A percentile compares a stretch with the other conserved stretches of the same genome.
Conservation (phyloP, 1,284 basidiomycete species). For the Cryptococcus sp. region DNA sequence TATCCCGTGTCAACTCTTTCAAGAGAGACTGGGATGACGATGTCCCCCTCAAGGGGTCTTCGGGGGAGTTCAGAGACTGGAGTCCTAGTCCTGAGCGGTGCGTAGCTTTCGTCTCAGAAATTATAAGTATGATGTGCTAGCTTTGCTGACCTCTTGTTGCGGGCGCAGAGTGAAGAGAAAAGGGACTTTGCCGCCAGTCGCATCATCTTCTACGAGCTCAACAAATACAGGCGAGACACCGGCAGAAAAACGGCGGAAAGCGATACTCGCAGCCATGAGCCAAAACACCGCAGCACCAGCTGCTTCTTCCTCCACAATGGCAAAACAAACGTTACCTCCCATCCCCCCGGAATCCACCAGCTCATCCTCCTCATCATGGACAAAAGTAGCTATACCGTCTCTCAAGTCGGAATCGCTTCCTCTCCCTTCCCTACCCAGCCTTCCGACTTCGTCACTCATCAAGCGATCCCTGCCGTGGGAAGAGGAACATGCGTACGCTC, state of each 20-base stretch:
- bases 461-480: conserved; percentile 47
- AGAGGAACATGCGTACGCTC: conserved; percentile 33
- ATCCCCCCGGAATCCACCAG: background rate
- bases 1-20: conserved; percentile 45
- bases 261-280: conserved; percentile 45
- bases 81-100: conserved; percentile 26
- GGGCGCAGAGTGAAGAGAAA: conserved; percentile 15
- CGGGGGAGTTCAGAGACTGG: conserved; percentile 13
- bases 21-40: conserved; percentile 46
- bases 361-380: background rate
- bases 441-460: background rate
- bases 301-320: conserved; percentile 10
- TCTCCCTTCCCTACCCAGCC: background rate
- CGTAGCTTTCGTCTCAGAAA: conserved; percentile 2
- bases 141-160: background rate
- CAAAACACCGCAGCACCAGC: conserved; percentile 16
- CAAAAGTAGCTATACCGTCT: background rate
- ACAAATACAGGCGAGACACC: conserved; percentile 24
- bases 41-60: conserved; percentile 11
- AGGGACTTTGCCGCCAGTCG: conserved; percentile 11
- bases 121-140: background rate
- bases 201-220: conserved; percentile 1
- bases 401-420: background rate
- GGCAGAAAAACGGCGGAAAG: conserved; percentile 40
- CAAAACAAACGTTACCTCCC: background rate